Evolutionary conservation across 2,329 filamentous ascomycete genomes (phyloP), one percentile per base, ranked within the genome.

Genomic region (Amphichorda felina): DNA sequence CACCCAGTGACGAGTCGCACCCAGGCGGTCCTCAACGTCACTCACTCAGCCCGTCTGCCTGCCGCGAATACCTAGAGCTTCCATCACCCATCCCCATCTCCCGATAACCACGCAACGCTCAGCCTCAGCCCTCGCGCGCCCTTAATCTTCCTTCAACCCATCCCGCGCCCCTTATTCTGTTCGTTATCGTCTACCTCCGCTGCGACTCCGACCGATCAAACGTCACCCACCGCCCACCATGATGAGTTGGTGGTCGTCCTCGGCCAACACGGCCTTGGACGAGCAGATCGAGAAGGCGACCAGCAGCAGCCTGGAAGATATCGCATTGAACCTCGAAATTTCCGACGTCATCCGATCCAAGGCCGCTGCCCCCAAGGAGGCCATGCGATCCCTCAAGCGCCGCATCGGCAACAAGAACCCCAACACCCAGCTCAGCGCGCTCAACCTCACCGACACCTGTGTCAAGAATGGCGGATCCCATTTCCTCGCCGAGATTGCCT

Each of bases 211-310:
- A n/a, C n/a, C n/a, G n/a, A n/a, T n/a, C n/a, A n/a, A 6, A 24
- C 21, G 10, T 24, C 21, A 6, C 6, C 16, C 5, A 4, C 13
- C 25, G 35, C 37, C 35, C 52, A 52, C 45, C 34, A 82, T 72
- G 70, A 95, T 95, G 88, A 80, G 86, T 55, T 87, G 88, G 70
- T 98, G 89, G 89, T 96, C 94, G 57, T 84, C 82, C 47, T 89
- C 86, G 56, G 75, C 79, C 61, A 86, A 85, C 60, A 84, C 81
- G 54, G 86, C 87, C 63, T 72, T 98, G 61, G 91, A 98, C 61
- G 88, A 94, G 64, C 91, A 96, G 71, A 82, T 98, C 52, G 89
- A 95, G 58, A 85, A 82, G 60, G 91, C 91, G 35, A 98, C 91
- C 13, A 80, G 83, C 45, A 94, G 86, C 54, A 96, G 88, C 60